phyloP scores from a whole-genome alignment of 2,329 filamentous ascomycete species.

The Colletotrichum sp. region DNA sequence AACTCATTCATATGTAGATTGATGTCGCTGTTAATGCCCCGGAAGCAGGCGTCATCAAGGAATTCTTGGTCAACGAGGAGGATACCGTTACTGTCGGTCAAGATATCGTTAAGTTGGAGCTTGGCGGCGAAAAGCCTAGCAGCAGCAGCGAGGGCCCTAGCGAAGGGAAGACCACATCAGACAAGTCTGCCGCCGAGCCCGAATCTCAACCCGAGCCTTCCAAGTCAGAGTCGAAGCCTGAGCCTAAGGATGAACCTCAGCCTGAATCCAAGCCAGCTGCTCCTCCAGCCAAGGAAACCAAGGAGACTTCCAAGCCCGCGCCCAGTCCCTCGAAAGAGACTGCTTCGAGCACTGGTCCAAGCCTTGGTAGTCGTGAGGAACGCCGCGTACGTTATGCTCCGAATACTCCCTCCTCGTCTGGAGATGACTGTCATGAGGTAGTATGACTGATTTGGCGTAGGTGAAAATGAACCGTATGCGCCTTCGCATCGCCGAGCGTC shows the following conservation, averaged over 20 bases:
- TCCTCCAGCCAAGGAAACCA: slow-evolving; percentile 16
- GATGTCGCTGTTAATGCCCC: slow-evolving; percentile 97
- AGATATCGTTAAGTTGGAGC: slow-evolving; percentile 84
- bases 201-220: slow-evolving; percentile 24
- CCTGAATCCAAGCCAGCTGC: slow-evolving; percentile 29
- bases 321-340: slow-evolving; percentile 26
- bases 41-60: slow-evolving; percentile 87
- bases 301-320: slow-evolving; percentile 27
- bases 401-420: background rate
- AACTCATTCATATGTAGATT: slow-evolving; percentile 64
- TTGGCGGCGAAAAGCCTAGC: slow-evolving; percentile 56
- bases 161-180: background rate
- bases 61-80: slow-evolving; percentile 90
- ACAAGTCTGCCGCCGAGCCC: slow-evolving; percentile 17
- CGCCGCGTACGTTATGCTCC: slow-evolving; percentile 69
- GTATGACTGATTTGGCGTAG: slow-evolving; percentile 44
- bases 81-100: slow-evolving; percentile 96
- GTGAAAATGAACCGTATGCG: slow-evolving; percentile 99
- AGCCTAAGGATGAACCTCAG: slow-evolving; percentile 46
- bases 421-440: background rate
- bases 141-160: background rate
- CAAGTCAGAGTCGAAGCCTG: slow-evolving; percentile 44
- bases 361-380: slow-evolving; percentile 81
- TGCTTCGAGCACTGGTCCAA: slow-evolving; percentile 33
- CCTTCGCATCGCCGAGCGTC: slow-evolving; percentile 91